Evolutionary conservation across 2,329 filamentous ascomycete genomes (phyloP).

Genomic region (Neonectria sp.): DNA sequence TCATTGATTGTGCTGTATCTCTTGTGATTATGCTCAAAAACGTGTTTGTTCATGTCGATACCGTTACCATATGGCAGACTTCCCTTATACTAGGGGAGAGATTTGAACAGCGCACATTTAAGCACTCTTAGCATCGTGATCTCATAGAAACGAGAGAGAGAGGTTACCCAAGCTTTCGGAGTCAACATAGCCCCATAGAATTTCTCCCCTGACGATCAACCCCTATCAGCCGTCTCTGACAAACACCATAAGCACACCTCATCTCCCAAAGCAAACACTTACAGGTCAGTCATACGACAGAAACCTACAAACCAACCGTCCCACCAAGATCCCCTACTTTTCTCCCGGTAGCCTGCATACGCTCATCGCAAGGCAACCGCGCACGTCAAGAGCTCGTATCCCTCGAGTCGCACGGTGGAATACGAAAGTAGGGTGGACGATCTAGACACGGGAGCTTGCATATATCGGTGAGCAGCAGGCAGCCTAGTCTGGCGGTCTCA

Average conservation of each 20-base stretch:
- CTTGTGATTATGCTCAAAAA: background rate
- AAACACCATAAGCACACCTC: background rate
- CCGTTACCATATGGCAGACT: background rate
- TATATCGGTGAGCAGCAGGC: background rate
- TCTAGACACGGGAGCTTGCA: slow-evolving; percentile 1
- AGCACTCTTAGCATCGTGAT: background rate
- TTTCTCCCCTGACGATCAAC: background rate
- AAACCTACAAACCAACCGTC: background rate
- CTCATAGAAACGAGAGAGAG: background rate
- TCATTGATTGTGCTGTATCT: background rate
- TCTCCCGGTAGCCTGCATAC: background rate
- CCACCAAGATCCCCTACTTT: background rate
- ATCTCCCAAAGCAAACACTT: background rate
- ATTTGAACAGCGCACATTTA: background rate
- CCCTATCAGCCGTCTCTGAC: too few species aligned
- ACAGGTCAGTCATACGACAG: background rate
- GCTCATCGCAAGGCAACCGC: background rate
- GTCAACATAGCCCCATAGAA: background rate
- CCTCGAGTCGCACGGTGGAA: background rate
- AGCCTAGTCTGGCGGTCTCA: background rate
- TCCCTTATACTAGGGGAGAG: background rate
- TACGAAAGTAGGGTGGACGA: background rate
- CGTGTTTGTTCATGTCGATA: background rate
- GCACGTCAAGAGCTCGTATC: background rate
- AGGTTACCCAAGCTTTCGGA: too few species aligned